phyloP scores from a whole-genome alignment of 2,329 filamentous ascomycete genomes.

The Colletotrichum sp. region DNA sequence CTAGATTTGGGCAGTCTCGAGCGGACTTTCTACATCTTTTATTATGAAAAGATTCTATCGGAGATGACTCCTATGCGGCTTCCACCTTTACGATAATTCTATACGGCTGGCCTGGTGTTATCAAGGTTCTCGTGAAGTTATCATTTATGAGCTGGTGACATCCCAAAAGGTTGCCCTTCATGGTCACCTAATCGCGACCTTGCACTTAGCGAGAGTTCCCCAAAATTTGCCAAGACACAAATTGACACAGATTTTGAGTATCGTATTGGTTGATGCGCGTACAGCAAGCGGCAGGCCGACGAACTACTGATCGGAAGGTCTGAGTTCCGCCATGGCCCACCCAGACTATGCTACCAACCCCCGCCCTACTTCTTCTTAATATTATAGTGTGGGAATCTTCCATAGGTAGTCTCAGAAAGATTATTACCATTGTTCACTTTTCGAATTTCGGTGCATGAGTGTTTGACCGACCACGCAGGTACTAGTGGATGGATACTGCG shows the following conservation, averaged over 20 bases:
- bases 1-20: not conserved
- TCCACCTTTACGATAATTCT: not conserved
- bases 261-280: fast-evolving
- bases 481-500: not conserved
- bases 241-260: not conserved
- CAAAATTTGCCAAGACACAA: not conserved
- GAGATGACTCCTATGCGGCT: not conserved
- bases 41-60: not conserved
- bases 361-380: fast-evolving
- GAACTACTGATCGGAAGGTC: not conserved
- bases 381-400: not conserved
- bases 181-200: not conserved
- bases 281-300: not conserved
- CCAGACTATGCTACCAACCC: not conserved
- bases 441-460: not conserved
- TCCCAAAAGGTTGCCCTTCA: not conserved
- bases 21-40: not conserved
- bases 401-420: not conserved
- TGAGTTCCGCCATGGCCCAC: not conserved
- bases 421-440: not conserved
- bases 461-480: not conserved
- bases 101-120: not conserved
- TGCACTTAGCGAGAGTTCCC: fast-evolving
- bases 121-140: not conserved
- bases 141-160: not conserved